Conservation (phyloP, 345 rosid genomes). For the Sisymbrium irio region DNA sequence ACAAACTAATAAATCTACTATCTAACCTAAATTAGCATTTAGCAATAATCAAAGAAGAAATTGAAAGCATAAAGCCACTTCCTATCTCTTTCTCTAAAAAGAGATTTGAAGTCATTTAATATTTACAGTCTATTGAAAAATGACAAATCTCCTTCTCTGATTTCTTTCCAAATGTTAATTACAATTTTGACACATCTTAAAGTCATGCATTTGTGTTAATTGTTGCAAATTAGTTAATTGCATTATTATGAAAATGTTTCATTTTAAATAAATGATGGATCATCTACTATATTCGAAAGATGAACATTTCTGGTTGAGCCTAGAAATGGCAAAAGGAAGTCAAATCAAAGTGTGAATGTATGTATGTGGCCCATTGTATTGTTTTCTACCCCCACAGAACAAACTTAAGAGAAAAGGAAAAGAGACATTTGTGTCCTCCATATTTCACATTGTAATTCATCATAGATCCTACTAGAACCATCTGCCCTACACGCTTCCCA, state of each 20-base stretch:
- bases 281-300: no score
- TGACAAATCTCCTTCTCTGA: background rate
- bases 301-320: background rate
- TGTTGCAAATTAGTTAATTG: background rate
- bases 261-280: no score
- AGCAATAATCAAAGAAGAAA: no score
- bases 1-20: no score
- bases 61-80: no score
- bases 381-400: background rate
- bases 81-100: background rate
- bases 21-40: no score
- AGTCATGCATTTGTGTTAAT: background rate
- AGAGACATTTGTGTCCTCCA: conserved; percentile 15
- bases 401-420: background rate
- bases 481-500: conserved; percentile 30
- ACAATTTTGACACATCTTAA: background rate
- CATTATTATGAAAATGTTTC: no score
- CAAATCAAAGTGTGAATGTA: conserved; percentile 9
- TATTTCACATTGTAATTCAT: background rate
- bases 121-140: background rate
- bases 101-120: background rate
- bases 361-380: conserved; percentile 9
- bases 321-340: background rate
- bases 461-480: conserved; percentile 28
- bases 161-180: background rate